phyloP scores from a whole-genome alignment of 305 asterid genomes.

The Striga hermonthica region DNA sequence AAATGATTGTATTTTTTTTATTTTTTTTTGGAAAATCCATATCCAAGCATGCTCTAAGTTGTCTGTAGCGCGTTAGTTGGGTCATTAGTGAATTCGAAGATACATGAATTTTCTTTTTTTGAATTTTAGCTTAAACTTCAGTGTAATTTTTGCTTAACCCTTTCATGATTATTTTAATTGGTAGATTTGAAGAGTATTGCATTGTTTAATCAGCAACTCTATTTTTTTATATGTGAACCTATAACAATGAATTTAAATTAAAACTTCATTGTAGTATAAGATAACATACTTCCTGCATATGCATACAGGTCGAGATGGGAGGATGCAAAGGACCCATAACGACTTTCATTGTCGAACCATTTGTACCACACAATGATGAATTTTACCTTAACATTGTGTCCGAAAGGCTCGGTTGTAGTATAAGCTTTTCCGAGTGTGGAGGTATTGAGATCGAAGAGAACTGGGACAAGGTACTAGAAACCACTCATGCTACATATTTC shows the following conservation, averaged over 20 bases:
- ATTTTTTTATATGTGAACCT: neutral
- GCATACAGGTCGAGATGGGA: constrained; percentile 80
- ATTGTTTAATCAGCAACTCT: too few species aligned
- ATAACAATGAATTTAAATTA: neutral
- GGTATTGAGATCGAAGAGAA: constrained; percentile 81
- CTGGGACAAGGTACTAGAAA: constrained; percentile 60
- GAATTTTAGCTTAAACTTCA: too few species aligned
- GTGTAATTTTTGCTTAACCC: too few species aligned
- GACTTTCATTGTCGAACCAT: constrained; percentile 89
- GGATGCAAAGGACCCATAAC: constrained; percentile 95
- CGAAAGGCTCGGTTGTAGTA: constrained; percentile 84
- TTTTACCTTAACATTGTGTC: constrained; percentile 80
- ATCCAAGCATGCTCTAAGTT: too few species aligned
- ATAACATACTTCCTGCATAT: constrained; percentile 13
- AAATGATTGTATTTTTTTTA: too few species aligned
- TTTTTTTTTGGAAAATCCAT: too few species aligned
- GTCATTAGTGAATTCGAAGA: too few species aligned
- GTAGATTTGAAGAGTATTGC: too few species aligned
- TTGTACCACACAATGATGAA: constrained; percentile 83
- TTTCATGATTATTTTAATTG: too few species aligned
- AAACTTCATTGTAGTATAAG: too few species aligned
- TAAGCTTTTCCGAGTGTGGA: constrained; percentile 97
- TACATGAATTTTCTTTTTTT: too few species aligned
- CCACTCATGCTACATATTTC: neutral
- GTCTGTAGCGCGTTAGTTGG: too few species aligned